A percentile compares a stretch with the other conserved stretches of the same genome.
These are phyloP conservation scores for Lactarius tabidus DNA, from an alignment of 768 basidiomycete genomes.

Conservation along the genomic window DNA sequence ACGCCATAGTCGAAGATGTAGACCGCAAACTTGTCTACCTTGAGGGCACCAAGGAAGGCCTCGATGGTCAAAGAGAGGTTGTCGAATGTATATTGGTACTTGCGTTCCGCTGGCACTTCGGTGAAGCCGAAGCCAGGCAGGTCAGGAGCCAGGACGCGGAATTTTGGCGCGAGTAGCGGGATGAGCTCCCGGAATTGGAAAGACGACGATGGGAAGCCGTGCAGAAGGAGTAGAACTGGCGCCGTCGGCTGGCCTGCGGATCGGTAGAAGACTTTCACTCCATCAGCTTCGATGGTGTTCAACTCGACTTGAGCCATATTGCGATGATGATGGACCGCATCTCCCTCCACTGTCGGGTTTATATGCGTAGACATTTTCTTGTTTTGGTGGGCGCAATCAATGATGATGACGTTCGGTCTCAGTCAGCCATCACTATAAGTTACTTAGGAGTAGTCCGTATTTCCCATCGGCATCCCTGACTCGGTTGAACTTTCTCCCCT, in stretches of 20 bases:
- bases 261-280: conserved; percentile 43
- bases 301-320: conserved; percentile 21
- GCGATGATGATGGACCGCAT: background rate
- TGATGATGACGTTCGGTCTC: background rate
- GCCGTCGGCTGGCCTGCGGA: conserved; percentile 35
- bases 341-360: background rate
- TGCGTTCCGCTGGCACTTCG: conserved; percentile 35
- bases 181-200: conserved; percentile 49
- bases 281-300: conserved; percentile 33
- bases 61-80: conserved; percentile 38
- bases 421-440: background rate
- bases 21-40: conserved; percentile 38
- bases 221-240: conserved; percentile 42
- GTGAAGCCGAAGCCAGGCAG: conserved; percentile 51
- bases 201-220: conserved; percentile 49
- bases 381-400: background rate
- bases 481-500: too few species aligned
- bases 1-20: conserved; percentile 53
- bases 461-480: background rate
- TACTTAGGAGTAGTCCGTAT: background rate
- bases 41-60: conserved; percentile 39
- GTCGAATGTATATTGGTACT: conserved; percentile 42
- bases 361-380: background rate
- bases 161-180: conserved; percentile 37
- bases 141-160: conserved; percentile 48